Conservation (phyloP, 805 yeast species). For the Hagleromyces aurorensis region DNA sequence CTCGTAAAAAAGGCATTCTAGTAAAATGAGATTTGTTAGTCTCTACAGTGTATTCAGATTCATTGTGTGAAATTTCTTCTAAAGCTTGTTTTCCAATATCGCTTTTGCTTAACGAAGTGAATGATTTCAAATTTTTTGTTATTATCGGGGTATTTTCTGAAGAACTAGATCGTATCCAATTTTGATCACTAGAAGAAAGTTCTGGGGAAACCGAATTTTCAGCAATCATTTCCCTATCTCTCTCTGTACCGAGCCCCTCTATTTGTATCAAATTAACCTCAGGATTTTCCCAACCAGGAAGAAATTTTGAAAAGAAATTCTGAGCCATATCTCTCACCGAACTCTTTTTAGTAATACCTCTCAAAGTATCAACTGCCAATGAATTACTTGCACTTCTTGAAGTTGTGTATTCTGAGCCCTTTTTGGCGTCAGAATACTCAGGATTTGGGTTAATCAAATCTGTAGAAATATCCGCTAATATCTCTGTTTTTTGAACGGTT, state of each 20-base stretch:
- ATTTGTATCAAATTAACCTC: slow-evolving; percentile 2
- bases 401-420: slow-evolving; percentile 1
- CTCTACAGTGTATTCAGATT: background rate
- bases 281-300: slow-evolving; percentile 12
- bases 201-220: background rate
- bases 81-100: background rate
- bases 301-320: slow-evolving; percentile 16
- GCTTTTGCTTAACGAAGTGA: slow-evolving; percentile 1
- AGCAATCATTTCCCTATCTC: background rate
- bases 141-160: slow-evolving; percentile 9
- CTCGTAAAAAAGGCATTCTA: slow-evolving; percentile 3
- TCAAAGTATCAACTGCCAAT: slow-evolving; percentile 23
- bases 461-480: slow-evolving; percentile 17
- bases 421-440: slow-evolving; percentile 1
- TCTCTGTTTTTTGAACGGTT: slow-evolving; percentile 19
- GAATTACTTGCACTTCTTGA: slow-evolving; percentile 11
- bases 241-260: background rate
- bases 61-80: background rate
- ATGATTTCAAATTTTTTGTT: slow-evolving; percentile 7
- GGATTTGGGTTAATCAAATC: slow-evolving; percentile 3
- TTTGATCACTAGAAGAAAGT: slow-evolving; percentile 1
- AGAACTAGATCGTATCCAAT: background rate
- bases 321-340: slow-evolving; percentile 21
- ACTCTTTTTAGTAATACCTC: slow-evolving; percentile 17
- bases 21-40: background rate